Evolutionary conservation across 73 alveolate species (phyloP), one percentile per base, ranked within the genome.

Genomic region (Uronychia binucleata): DNA sequence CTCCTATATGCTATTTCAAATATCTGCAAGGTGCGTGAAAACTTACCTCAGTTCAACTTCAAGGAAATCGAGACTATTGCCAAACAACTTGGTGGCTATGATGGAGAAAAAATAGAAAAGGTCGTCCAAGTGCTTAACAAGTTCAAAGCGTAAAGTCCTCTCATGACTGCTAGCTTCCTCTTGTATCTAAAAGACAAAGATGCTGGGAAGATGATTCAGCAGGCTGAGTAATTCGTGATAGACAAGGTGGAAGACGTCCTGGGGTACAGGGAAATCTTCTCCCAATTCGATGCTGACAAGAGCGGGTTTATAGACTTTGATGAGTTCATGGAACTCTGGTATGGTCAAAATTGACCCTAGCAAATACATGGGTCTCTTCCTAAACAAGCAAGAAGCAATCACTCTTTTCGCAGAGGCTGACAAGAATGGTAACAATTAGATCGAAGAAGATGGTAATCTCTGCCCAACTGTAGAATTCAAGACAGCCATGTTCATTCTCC

Each of bases 281-380:
- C 31, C 13, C 27, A 32, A 27, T 81, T 81, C 30, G 88, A 81
- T 33, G 28, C 26, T 29, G 89, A 82, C 32, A 27, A 82, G 57
- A 74, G 78, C n/a, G 89, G 89, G 26, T 82, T 27, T 35, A 35
- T 82, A 14, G 83, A 74, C 59, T 82, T 57, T 34, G 28, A 67
- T 33, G 89, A 82, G 59, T 82, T 82, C 59, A 13, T 28, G 28
- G 89, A 82, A n/a, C 83, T 82, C 28, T 74, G 67, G 67, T 46
- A 46, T 5, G 67, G 5, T 46, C 5, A 46, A 5, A 5, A 46
- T 11, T 46, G 5, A 46, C 19, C 19, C 67, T 46, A 46, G 67
- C 79, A 82, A 75, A 57, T 82, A 82, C 78, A 33, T 82, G 77
- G 89, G 89, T 19, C 74, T 82, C 33, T 31, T 29, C 34, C 1